These are phyloP conservation scores for Penicillium taxi DNA, from an alignment of 495 filamentous ascomycete genomes.

Conservation along the genomic window DNA sequence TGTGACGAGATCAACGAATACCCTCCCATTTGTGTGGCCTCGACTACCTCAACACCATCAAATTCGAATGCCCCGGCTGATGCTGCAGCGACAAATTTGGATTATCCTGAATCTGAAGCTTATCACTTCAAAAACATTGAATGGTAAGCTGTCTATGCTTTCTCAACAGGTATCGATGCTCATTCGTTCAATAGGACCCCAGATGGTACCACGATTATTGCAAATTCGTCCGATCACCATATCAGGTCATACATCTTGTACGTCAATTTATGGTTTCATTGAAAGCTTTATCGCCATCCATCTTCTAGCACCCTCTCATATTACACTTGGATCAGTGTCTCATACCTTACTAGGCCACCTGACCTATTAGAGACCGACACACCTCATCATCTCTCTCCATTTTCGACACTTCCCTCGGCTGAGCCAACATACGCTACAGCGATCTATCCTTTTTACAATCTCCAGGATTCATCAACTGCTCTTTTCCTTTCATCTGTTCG, in stretches of 20 bases:
- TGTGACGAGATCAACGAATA: too few relatives aligned
- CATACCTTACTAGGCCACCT: conserved; percentile 38
- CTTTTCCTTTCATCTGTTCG: conserved; percentile 57
- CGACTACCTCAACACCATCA: conserved; percentile 11
- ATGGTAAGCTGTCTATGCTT: conserved; percentile 38
- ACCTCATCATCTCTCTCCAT: conserved; percentile 49
- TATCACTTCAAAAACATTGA: conserved; percentile 54
- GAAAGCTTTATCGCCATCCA: too few relatives aligned
- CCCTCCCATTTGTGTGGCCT: conserved; percentile 26
- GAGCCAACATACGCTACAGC: conserved; percentile 65
- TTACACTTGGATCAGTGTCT: neutral
- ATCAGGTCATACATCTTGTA: conserved; percentile 66
- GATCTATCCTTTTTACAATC: conserved; percentile 64
- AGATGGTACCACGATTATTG: conserved; percentile 75
- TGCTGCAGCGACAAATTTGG: neutral
- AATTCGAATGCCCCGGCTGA: neutral
- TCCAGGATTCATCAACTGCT: conserved; percentile 58
- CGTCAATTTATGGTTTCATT: conserved; percentile 12
- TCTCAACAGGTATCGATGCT: neutral
- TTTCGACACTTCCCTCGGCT: conserved; percentile 51
- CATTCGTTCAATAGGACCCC: conserved; percentile 46
- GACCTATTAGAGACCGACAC: conserved; percentile 55
- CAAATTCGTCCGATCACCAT: conserved; percentile 59
- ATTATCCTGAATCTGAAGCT: too few relatives aligned
- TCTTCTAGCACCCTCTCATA: neutral